A percentile compares a stretch with the other conserved stretches of the same genome.
These are phyloP conservation scores for Poa pratensis DNA, from an alignment of 176 grass and related monocot species.

Conservation along the genomic window DNA sequence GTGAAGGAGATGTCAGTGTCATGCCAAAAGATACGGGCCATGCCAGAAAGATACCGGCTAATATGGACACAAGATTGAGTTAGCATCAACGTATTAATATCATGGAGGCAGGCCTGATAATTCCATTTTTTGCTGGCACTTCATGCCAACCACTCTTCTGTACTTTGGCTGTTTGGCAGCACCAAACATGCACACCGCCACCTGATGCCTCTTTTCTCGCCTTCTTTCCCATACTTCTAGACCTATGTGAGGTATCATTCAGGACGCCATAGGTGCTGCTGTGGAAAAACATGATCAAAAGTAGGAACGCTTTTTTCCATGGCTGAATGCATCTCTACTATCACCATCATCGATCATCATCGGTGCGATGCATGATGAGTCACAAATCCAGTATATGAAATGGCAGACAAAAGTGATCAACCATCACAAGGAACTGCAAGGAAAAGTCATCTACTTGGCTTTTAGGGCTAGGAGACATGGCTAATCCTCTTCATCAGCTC, in stretches of 20 bases:
- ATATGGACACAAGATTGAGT: constrained; percentile 40
- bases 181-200: constrained; percentile 43
- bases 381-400: constrained; percentile 39
- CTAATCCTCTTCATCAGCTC: constrained; percentile 15
- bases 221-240: constrained; percentile 29
- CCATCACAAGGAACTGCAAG: constrained; percentile 4
- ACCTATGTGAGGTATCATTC: constrained; percentile 40
- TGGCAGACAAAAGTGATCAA: constrained; percentile 44
- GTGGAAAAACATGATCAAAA: constrained; percentile 40
- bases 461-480: constrained; percentile 28
- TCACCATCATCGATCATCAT: constrained; percentile 7
- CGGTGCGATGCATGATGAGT: constrained; percentile 43
- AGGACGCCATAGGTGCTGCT: constrained; percentile 30
- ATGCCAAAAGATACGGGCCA: constrained; percentile 33
- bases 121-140: constrained; percentile 9
- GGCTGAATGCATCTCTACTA: constrained; percentile 32
- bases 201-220: constrained; percentile 16
- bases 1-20: constrained; percentile 21
- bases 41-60: constrained; percentile 22
- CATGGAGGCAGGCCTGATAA: constrained; percentile 37
- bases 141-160: constrained; percentile 44
- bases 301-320: constrained; percentile 26
- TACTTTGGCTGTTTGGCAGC: constrained; percentile 39
- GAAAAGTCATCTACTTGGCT: neutral
- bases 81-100: neutral